phyloP scores from a whole-genome alignment of 371 early-diverging fungal species.

The Mucor lusitanicus region DNA sequence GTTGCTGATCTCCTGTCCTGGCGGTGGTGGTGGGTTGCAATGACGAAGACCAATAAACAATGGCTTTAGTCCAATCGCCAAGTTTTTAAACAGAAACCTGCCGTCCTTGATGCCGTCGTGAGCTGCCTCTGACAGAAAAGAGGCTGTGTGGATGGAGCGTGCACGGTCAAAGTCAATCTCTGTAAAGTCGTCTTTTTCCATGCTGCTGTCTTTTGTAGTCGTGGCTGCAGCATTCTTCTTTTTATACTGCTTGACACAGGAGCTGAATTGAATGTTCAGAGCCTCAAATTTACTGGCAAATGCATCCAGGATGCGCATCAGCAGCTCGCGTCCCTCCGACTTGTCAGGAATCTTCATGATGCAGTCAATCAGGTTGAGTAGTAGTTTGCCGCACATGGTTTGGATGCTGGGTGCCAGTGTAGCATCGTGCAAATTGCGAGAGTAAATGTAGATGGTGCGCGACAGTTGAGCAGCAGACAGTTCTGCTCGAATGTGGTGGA shows the following conservation, averaged over 20 bases:
- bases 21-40: conserved; percentile 68
- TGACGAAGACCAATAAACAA: conserved; percentile 75
- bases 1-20: conserved; percentile 39
- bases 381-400: conserved; percentile 93
- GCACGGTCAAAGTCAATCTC: conserved; percentile 78
- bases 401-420: conserved; percentile 88
- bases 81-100: conserved; percentile 81
- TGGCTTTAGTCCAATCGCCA: conserved; percentile 86
- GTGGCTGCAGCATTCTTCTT: conserved; percentile 21
- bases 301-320: conserved; percentile 85
- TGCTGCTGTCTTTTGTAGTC: conserved; percentile 20
- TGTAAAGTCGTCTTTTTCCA: conserved; percentile 12
- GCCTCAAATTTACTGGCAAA: conserved; percentile 81
- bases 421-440: conserved; percentile 88
- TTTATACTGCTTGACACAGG: conserved; percentile 54
- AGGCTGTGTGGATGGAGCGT: conserved; percentile 75
- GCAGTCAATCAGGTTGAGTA: conserved; percentile 90
- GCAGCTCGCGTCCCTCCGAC: conserved; percentile 67
- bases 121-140: conserved; percentile 62
- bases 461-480: conserved; percentile 79
- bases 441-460: conserved; percentile 85
- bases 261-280: conserved; percentile 63
- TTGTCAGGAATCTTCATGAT: conserved; percentile 74
- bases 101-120: conserved; percentile 78
- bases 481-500: conserved; percentile 91